Conservation (phyloP, 495 filamentous ascomycete species). For the Trichoderma orchidacearum region DNA sequence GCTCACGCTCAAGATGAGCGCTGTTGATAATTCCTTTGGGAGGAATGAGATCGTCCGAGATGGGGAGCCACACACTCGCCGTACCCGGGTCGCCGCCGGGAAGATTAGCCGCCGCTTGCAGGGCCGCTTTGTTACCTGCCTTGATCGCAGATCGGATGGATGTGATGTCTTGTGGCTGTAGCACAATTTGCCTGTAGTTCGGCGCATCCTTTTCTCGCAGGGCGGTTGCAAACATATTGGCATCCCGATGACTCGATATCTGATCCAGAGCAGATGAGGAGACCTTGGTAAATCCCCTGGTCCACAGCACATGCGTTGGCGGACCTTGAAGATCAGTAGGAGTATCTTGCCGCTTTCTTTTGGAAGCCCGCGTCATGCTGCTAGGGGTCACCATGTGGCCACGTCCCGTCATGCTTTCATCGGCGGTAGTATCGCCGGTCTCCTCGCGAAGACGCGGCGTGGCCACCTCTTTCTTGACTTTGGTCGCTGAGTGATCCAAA, state of each 20-base stretch:
- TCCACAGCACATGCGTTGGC: slow-evolving; percentile 50
- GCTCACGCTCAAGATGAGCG: slow-evolving; percentile 83
- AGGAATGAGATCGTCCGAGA: slow-evolving; percentile 61
- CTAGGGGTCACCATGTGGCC: slow-evolving; percentile 6
- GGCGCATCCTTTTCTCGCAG: slow-evolving; percentile 75
- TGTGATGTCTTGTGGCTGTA: slow-evolving; percentile 80
- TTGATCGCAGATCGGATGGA: slow-evolving; percentile 66
- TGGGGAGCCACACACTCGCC: slow-evolving; percentile 47
- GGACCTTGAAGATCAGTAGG: slow-evolving; percentile 25
- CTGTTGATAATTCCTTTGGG: slow-evolving; percentile 89
- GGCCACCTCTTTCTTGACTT: slow-evolving; percentile 52
- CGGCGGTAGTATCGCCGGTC: slow-evolving; percentile 34
- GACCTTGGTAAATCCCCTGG: slow-evolving; percentile 66
- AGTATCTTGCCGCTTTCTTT: slow-evolving; percentile 33
- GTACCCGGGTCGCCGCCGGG: slow-evolving; percentile 29
- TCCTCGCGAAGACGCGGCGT: slow-evolving; percentile 43
- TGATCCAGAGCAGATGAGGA: slow-evolving; percentile 70
- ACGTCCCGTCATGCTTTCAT: slow-evolving; percentile 22
- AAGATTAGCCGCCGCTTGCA: slow-evolving; percentile 41
- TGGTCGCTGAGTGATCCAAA: slow-evolving; percentile 32
- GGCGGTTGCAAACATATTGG: slow-evolving; percentile 73
- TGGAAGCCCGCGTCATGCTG: slow-evolving; percentile 13
- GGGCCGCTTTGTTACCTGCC: slow-evolving; percentile 62
- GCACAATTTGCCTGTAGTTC: slow-evolving; percentile 77
- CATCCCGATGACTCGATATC: slow-evolving; percentile 72